Evolutionary conservation across 495 filamentous ascomycete species (phyloP).

Genomic region (Daldinia vernicosa): DNA sequence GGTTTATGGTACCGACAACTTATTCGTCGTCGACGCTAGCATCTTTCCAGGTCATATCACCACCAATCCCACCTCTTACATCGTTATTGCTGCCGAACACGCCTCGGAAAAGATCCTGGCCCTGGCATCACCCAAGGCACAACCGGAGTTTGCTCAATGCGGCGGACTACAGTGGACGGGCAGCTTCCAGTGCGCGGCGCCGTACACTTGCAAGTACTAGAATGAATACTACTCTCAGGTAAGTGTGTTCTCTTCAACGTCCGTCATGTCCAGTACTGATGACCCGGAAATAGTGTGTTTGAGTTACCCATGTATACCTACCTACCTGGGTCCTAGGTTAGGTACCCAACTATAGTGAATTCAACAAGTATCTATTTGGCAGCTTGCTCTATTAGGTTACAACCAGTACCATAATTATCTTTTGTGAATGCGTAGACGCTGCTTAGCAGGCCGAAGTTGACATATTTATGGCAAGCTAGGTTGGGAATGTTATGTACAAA

Average conservation of each 20-base stretch:
- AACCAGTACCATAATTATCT: background rate
- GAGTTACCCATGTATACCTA: background rate
- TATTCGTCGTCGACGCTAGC: constrained; percentile 68
- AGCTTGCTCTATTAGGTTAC: background rate
- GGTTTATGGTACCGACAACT: constrained; percentile 74
- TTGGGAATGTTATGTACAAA: background rate
- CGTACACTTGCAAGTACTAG: constrained; percentile 50
- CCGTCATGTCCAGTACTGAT: background rate
- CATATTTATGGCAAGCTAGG: background rate
- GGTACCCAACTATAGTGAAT: background rate
- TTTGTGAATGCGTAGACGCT: background rate
- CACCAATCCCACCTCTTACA: constrained; percentile 63
- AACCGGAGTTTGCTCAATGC: constrained; percentile 52
- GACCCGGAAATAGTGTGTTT: constrained; percentile 6
- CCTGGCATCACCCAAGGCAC: constrained; percentile 33
- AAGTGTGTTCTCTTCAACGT: background rate
- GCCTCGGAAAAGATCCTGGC: constrained; percentile 60
- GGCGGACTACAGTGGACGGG: constrained; percentile 54
- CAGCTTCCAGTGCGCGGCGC: constrained; percentile 47
- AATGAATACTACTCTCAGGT: constrained; percentile 52
- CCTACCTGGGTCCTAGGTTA: background rate
- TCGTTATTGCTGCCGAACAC: constrained; percentile 62
- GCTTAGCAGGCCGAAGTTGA: background rate
- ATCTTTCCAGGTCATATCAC: constrained; percentile 67
- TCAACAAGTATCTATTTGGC: background rate